These are phyloP conservation scores for Talaromyces sp. DNA, from an alignment of 2,329 filamentous ascomycete species.

Conservation along the genomic window DNA sequence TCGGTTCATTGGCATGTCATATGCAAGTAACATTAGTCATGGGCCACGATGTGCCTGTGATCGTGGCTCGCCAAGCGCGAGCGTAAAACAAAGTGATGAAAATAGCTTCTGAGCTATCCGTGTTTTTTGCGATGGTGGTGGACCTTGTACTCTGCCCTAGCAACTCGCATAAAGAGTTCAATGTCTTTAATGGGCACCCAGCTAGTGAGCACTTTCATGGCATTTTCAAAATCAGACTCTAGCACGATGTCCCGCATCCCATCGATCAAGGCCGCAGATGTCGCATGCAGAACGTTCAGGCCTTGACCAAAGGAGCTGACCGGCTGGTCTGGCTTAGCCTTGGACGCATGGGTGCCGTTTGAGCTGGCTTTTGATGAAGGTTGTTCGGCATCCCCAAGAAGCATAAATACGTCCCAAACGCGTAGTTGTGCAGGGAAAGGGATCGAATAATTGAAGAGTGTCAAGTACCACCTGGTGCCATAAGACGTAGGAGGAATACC, in stretches of 20 bases:
- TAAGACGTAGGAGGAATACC: slow-evolving; percentile 86
- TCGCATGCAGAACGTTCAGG: slow-evolving; percentile 84
- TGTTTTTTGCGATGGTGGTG: slow-evolving; percentile 48
- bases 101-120: background rate
- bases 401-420: slow-evolving; percentile 97
- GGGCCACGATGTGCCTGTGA: background rate
- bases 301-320: slow-evolving; percentile 55
- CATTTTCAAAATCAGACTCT: slow-evolving; percentile 93
- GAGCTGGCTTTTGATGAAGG: slow-evolving; percentile 20
- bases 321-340: background rate
- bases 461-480: slow-evolving; percentile 94
- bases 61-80: background rate
- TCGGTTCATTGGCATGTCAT: background rate
- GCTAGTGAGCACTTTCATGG: slow-evolving; percentile 93
- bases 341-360: background rate
- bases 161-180: slow-evolving; percentile 86
- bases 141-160: slow-evolving; percentile 80
- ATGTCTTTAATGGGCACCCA: slow-evolving; percentile 94
- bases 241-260: slow-evolving; percentile 83
- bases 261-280: slow-evolving; percentile 84
- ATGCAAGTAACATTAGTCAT: background rate
- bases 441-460: slow-evolving; percentile 93
- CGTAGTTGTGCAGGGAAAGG: slow-evolving; percentile 91
- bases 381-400: slow-evolving; percentile 73
- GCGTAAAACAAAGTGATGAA: background rate